Evolutionary conservation across 2,329 filamentous ascomycete genomes (phyloP).

Genomic region (Hymenoscyphus linearis): DNA sequence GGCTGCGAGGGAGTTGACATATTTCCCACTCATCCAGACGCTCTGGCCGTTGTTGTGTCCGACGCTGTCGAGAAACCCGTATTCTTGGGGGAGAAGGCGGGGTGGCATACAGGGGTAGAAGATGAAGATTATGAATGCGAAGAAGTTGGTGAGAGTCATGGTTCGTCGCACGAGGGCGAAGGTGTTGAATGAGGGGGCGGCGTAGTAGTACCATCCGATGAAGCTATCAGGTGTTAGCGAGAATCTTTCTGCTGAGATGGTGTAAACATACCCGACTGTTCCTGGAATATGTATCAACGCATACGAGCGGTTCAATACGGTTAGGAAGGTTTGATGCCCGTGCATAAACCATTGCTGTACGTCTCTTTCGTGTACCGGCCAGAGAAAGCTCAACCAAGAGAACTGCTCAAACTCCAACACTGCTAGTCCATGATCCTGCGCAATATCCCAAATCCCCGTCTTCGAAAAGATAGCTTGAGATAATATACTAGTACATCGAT

Average conservation of each 20-base stretch:
- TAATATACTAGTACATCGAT: constrained; percentile 26
- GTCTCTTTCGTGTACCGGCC: constrained; percentile 45
- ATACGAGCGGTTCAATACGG: constrained; percentile 52
- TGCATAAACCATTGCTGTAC: constrained; percentile 54
- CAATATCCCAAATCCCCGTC: constrained; percentile 47
- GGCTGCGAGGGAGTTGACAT: constrained; percentile 45
- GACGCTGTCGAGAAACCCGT: constrained; percentile 45
- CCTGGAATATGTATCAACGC: constrained; percentile 56
- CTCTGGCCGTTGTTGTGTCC: constrained; percentile 44
- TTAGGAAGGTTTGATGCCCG: constrained; percentile 46
- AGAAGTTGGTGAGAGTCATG: constrained; percentile 48
- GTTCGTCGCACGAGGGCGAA: constrained; percentile 44
- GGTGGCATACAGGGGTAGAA: constrained; percentile 50
- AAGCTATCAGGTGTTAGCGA: constrained; percentile 39
- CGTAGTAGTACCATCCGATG: constrained; percentile 59
- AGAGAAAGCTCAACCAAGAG: constrained; percentile 44
- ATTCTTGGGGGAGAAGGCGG: constrained; percentile 44
- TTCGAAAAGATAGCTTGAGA: constrained; percentile 33
- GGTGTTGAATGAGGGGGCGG: constrained; percentile 43
- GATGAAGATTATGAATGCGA: constrained; percentile 47
- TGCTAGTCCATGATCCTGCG: constrained; percentile 49
- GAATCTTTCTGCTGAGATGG: background rate
- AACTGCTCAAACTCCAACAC: constrained; percentile 52
- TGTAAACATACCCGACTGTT: constrained; percentile 45
- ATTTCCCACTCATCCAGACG: constrained; percentile 46